Evolutionary conservation across 345 rosid species (phyloP).

Genomic region (Xanthoceras sorbifolium): DNA sequence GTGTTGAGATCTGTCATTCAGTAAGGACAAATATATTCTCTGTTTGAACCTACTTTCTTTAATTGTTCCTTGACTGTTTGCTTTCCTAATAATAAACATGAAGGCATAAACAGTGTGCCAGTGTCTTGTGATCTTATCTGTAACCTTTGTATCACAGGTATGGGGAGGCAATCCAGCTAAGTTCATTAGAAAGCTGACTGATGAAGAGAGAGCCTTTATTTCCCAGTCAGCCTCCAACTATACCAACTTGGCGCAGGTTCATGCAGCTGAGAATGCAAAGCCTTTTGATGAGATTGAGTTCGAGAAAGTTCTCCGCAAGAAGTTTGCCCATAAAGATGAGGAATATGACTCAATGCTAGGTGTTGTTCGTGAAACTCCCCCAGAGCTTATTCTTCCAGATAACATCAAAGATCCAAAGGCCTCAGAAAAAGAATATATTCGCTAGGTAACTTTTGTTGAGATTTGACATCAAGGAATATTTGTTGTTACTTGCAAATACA

Average conservation of each 20-base stretch:
- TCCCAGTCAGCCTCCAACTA: conserved; percentile 77
- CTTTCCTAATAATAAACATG: not conserved
- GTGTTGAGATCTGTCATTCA: not conserved
- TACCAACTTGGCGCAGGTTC: conserved; percentile 83
- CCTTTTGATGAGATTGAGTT: conserved; percentile 80
- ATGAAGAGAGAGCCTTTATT: conserved; percentile 72
- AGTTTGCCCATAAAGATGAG: conserved; percentile 68
- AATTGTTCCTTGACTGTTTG: not conserved
- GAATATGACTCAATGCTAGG: conserved; percentile 89
- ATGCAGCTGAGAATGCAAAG: conserved; percentile 87
- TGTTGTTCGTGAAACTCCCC: conserved; percentile 75
- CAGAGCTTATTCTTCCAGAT: conserved; percentile 77
- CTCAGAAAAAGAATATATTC: conserved; percentile 46
- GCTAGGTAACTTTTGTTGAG: conserved; percentile 29
- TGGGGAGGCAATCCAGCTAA: conserved; percentile 99
- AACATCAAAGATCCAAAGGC: conserved; percentile 64
- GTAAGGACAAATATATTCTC: not conserved
- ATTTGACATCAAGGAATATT: conserved; percentile 34
- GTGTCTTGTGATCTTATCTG: not conserved
- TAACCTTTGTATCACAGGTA: conserved; percentile 42
- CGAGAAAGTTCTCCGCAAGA: conserved; percentile 89
- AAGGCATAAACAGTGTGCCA: not conserved
- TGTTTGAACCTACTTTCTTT: not conserved
- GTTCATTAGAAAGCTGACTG: conserved; percentile 84
- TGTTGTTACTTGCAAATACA: conserved; percentile 34